phyloP scores from a whole-genome alignment of 352 stramenopile genomes.

The Globisporangium paddicum region DNA sequence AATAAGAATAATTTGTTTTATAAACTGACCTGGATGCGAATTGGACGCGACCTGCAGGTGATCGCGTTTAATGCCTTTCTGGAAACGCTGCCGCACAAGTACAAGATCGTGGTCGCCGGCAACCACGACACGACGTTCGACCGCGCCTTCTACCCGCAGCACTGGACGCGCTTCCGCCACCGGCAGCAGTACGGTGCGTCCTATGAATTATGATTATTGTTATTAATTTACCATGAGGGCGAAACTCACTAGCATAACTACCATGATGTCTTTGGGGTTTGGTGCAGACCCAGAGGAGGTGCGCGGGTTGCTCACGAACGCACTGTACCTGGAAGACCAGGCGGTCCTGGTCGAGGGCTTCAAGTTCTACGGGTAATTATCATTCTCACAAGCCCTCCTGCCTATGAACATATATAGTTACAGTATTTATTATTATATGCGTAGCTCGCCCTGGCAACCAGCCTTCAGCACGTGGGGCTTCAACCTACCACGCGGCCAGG shows the following conservation, averaged over 20 bases:
- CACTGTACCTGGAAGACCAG: slow-evolving; percentile 75
- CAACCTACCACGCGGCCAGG: slow-evolving; percentile 44
- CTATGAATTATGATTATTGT: too few relatives aligned
- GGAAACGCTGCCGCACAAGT: slow-evolving; percentile 49
- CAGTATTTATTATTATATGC: neutral
- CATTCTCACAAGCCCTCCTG: too few relatives aligned
- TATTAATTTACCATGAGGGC: too few relatives aligned
- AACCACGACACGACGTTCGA: slow-evolving; percentile 87
- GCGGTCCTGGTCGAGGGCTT: slow-evolving; percentile 68
- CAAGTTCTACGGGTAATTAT: slow-evolving; percentile 71
- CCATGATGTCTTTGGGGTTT: neutral
- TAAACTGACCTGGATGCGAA: too few relatives aligned
- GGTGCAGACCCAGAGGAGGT: slow-evolving; percentile 56
- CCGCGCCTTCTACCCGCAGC: slow-evolving; percentile 51
- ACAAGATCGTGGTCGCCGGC: slow-evolving; percentile 77
- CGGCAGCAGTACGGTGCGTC: slow-evolving; percentile 42
- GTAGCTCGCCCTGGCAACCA: slow-evolving; percentile 52
- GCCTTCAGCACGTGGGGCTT: slow-evolving; percentile 83
- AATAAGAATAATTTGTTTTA: neutral
- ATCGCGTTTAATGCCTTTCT: slow-evolving; percentile 70
- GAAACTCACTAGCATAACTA: neutral
- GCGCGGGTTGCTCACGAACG: slow-evolving; percentile 67
- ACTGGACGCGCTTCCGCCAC: slow-evolving; percentile 71
- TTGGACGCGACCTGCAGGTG: too few relatives aligned
- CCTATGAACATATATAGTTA: too few relatives aligned